Evolutionary conservation across 2,329 filamentous ascomycete genomes (phyloP).

Genomic region (Phoma sp.): DNA sequence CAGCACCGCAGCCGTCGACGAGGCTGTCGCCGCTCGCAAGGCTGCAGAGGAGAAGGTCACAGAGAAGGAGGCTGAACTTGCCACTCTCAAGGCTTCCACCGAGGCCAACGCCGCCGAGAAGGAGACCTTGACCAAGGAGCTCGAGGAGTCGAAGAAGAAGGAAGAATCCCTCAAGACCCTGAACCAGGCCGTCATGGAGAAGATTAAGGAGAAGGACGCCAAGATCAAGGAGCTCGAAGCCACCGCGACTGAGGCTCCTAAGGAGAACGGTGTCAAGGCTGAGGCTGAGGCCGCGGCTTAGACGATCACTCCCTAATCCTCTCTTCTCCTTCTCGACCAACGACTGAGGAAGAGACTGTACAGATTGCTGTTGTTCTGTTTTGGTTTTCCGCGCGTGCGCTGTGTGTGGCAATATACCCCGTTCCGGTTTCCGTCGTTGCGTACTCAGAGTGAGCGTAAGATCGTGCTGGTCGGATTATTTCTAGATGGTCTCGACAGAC

Average conservation of each 20-base stretch:
- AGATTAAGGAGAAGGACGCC: slow-evolving; percentile 26
- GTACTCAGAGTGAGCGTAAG: slow-evolving; percentile 15
- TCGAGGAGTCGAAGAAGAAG: slow-evolving; percentile 24
- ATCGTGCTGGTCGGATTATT: slow-evolving; percentile 19
- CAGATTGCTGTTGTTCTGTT: slow-evolving; percentile 12
- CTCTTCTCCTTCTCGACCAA: background rate
- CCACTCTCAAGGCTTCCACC: slow-evolving; percentile 26
- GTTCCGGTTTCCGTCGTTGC: slow-evolving; percentile 18
- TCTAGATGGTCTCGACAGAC: background rate
- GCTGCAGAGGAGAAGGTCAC: slow-evolving; percentile 24
- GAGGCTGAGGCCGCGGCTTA: slow-evolving; percentile 14
- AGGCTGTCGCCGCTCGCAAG: slow-evolving; percentile 23
- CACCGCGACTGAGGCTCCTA: slow-evolving; percentile 8
- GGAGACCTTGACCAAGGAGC: slow-evolving; percentile 23
- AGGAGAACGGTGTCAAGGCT: slow-evolving; percentile 14
- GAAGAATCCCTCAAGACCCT: slow-evolving; percentile 24
- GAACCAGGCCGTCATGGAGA: slow-evolving; percentile 22
- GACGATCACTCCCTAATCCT: background rate
- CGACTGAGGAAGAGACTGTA: slow-evolving; percentile 3
- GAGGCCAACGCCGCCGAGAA: slow-evolving; percentile 23
- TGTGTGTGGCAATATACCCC: slow-evolving; percentile 21
- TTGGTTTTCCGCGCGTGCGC: background rate
- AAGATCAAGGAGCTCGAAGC: slow-evolving; percentile 22
- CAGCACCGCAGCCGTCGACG: slow-evolving; percentile 20
- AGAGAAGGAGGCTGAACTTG: slow-evolving; percentile 17